These are phyloP conservation scores for Seiridium unicorne DNA, from an alignment of 2,329 filamentous ascomycete genomes.

Conservation along the genomic window DNA sequence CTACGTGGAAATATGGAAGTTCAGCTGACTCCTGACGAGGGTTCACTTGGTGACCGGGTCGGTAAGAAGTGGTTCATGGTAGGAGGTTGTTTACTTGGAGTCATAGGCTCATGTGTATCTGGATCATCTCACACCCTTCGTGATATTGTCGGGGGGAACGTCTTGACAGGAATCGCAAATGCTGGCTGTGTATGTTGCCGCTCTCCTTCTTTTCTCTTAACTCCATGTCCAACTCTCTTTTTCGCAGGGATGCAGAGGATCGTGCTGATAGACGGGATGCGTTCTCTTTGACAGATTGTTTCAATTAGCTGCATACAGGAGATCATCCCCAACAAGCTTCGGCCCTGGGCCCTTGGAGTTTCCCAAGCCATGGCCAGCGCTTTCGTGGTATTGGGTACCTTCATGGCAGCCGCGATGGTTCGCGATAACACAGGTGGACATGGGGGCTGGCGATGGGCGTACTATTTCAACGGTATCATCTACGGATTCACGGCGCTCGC, in stretches of 20 bases:
- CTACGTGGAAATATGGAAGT: not conserved
- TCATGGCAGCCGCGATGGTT: not conserved
- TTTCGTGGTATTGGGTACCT: not conserved
- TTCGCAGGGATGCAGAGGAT: too few relatives aligned
- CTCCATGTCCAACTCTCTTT: not conserved
- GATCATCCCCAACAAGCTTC: conserved; percentile 3
- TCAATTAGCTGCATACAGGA: not conserved
- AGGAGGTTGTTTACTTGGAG: not conserved
- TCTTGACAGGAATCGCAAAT: conserved; percentile 2
- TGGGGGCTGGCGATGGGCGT: conserved; percentile 4
- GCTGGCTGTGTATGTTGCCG: not conserved
- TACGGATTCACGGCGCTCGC: not conserved
- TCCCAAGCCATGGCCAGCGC: not conserved
- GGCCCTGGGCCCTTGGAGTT: not conserved
- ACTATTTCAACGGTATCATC: conserved; percentile 5
- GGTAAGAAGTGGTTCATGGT: conserved; percentile 6
- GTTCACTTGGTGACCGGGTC: not conserved
- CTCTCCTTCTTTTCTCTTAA: not conserved
- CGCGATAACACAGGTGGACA: not conserved
- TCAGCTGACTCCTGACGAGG: not conserved
- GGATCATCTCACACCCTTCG: not conserved
- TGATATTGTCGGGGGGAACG: not conserved
- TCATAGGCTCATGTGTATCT: conserved; percentile 1
- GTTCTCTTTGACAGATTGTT: not conserved
- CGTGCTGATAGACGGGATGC: too few relatives aligned